Evolutionary conservation across 192 early-diverging fungal species (phyloP), one percentile per base, ranked within the genome.

Genomic region (Mortierella claussenii): DNA sequence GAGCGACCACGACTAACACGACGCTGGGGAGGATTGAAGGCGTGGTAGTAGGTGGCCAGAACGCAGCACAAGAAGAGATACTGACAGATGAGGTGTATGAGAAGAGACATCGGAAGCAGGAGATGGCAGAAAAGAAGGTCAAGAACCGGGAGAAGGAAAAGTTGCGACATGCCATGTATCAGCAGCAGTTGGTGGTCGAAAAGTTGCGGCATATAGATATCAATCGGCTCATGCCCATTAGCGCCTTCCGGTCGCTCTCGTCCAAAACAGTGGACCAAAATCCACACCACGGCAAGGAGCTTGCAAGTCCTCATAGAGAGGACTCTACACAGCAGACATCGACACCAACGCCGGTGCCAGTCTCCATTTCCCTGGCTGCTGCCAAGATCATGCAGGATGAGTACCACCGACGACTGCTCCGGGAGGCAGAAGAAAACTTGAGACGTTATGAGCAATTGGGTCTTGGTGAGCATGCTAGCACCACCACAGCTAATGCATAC

Each of bases 121-220:
- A 88, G 53, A 69, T 82, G 55, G 79, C 80, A 24, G 86, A 88
- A 59, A 86, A 85, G 54, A 86, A 80, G 48, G 44, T 84, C 32
- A 88, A 86, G 55, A 88, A 88, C 48, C 54, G 86, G 34, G 86
- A 88, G 60, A 79, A 80, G 46, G 86, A 88, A 65, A 80, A 79
- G 24, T 50, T 88, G 31, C 65, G 65, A 13, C 83, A 88, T 27
- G 84, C 80, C 33, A 69, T 84, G 76, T 84, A 86, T 28, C 86
- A 88, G 42, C 86, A 88, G 33, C 70, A 83, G 45, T 65, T 81
- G 49, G 57, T 81, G 6, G 82, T 88, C 7, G 82, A 84, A 44
- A 78, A 79, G 21, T 59, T 88, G 26, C 67, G 79, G 8, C 83
- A 79, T 30, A 82, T 82, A 40, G 84, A 88, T 28, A 73, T 69